Conservation (phyloP, 129 eudicot species). For the Flaveria sonorensis region DNA sequence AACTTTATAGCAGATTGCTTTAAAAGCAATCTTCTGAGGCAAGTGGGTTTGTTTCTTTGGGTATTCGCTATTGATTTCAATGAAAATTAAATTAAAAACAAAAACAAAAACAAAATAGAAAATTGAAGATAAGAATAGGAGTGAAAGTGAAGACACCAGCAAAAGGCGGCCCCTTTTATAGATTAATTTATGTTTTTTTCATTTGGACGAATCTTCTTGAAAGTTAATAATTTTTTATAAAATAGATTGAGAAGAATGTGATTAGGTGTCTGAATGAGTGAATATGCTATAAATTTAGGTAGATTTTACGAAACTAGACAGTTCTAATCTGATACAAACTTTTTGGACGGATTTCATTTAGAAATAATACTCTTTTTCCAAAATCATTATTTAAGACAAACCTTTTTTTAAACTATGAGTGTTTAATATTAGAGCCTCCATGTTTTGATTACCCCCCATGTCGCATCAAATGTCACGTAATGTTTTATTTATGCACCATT, state of each 20-base stretch:
- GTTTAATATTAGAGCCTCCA: too few species aligned
- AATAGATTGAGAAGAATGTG: background rate
- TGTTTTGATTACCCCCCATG: too few species aligned
- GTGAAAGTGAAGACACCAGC: constrained; percentile 38
- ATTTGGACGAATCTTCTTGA: constrained; percentile 11
- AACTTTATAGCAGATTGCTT: constrained; percentile 19
- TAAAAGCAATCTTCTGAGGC: constrained; percentile 33
- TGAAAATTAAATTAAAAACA: background rate
- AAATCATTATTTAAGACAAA: background rate
- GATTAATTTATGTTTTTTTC: background rate
- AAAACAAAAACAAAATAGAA: background rate
- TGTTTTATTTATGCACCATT: too few species aligned
- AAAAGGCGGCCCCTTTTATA: constrained; percentile 40
- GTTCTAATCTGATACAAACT: background rate
- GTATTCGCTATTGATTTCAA: constrained; percentile 12
- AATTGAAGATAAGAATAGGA: constrained; percentile 27
- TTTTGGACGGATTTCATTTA: background rate
- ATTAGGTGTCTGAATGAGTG: constrained; percentile 7
- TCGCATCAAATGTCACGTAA: too few species aligned
- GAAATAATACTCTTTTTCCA: background rate
- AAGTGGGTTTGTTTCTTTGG: constrained; percentile 34
- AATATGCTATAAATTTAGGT: constrained; percentile 3
- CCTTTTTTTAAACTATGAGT: too few species aligned
- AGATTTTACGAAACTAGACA: background rate
- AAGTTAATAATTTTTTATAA: background rate